A percentile compares a stretch with the other conserved stretches of the same genome.
Conservation (phyloP, 2,329 filamentous ascomycete species). For the Cordyceps militaris region DNA sequence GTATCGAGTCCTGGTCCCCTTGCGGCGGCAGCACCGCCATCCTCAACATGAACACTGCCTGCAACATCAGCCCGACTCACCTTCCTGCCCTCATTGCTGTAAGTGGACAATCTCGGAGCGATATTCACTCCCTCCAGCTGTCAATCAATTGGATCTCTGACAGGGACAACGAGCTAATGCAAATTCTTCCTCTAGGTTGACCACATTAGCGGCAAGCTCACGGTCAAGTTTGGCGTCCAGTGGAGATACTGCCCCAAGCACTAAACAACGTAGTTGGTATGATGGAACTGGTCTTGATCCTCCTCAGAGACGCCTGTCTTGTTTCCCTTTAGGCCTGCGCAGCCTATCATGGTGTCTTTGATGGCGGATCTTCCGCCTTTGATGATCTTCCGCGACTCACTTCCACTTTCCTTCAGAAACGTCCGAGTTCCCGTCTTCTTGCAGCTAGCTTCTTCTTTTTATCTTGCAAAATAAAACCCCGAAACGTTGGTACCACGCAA, state of each 20-base stretch:
- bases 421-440: not conserved
- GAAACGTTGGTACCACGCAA: not conserved
- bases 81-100: constrained; percentile 21
- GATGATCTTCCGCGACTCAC: not conserved
- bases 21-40: constrained; percentile 23
- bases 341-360: not conserved
- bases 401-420: not conserved
- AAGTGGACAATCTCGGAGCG: constrained; percentile 4
- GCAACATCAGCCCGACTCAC: constrained; percentile 19
- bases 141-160: not conserved
- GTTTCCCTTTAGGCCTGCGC: not conserved
- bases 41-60: constrained; percentile 24
- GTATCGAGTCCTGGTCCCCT: constrained; percentile 19
- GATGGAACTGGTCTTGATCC: not conserved
- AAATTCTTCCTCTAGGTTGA: constrained; percentile 17
- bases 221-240: constrained; percentile 19
- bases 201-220: constrained; percentile 22
- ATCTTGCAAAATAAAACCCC: not conserved
- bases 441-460: not conserved
- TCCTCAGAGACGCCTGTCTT: not conserved
- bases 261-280: not conserved
- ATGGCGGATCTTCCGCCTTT: too few relatives aligned
- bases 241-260: constrained; percentile 16
- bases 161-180: not conserved
- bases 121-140: not conserved